These are phyloP conservation scores for Suillus tomentosus DNA, from an alignment of 768 basidiomycete species.

Conservation along the genomic window DNA sequence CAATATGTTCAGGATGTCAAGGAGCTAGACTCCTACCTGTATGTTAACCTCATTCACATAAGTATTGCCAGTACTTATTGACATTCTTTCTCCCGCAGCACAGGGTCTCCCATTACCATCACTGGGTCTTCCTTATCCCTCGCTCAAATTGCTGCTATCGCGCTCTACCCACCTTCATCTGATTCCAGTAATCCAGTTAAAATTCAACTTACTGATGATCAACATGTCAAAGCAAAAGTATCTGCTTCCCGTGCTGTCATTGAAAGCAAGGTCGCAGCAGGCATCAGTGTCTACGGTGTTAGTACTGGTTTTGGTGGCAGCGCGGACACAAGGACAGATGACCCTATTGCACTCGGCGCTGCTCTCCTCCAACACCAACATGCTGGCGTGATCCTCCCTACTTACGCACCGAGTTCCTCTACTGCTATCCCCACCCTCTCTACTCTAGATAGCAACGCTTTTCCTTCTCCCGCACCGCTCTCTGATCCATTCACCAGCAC, in stretches of 20 bases:
- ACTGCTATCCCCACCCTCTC: slow-evolving; percentile 5
- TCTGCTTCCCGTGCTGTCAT: slow-evolving; percentile 66
- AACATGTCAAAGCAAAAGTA: slow-evolving; percentile 49
- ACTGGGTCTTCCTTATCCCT: slow-evolving; percentile 75
- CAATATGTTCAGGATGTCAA: slow-evolving; percentile 60
- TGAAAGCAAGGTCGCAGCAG: slow-evolving; percentile 62
- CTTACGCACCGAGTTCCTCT: slow-evolving; percentile 35
- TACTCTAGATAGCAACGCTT: not conserved
- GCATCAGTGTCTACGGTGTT: slow-evolving; percentile 80
- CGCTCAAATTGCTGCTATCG: slow-evolving; percentile 74
- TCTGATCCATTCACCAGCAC: slow-evolving; percentile 66
- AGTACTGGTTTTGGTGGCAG: slow-evolving; percentile 88
- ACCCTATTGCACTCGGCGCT: slow-evolving; percentile 71
- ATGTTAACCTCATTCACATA: slow-evolving; percentile 17
- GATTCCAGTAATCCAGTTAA: slow-evolving; percentile 14
- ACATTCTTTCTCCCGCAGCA: slow-evolving; percentile 38
- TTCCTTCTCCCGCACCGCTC: slow-evolving; percentile 52
- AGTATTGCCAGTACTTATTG: not conserved
- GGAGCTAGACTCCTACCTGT: slow-evolving; percentile 71
- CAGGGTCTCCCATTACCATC: slow-evolving; percentile 62
- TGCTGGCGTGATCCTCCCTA: slow-evolving; percentile 64
- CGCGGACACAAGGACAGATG: slow-evolving; percentile 80
- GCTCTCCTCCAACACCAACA: slow-evolving; percentile 89
- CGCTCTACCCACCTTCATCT: slow-evolving; percentile 55
- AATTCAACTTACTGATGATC: slow-evolving; percentile 24